Evolutionary conservation across 768 basidiomycete genomes (phyloP).

Genomic region (Russula emetica): DNA sequence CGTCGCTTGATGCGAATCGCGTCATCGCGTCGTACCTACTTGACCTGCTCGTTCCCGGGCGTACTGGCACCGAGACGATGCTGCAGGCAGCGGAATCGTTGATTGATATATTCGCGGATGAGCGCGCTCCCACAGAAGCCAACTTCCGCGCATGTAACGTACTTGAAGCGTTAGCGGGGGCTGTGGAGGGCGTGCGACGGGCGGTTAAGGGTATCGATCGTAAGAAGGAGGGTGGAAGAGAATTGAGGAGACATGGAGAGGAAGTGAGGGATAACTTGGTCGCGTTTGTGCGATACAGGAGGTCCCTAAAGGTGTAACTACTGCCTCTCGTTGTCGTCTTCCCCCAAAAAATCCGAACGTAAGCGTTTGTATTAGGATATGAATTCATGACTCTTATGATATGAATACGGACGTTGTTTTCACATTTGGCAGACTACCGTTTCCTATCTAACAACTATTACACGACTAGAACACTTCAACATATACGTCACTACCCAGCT

Average conservation of each 20-base stretch:
- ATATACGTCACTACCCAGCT: background rate
- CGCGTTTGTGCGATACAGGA: slow-evolving; percentile 72
- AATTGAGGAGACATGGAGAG: slow-evolving; percentile 64
- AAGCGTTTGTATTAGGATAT: background rate
- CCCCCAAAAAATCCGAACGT: background rate
- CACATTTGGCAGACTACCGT: background rate
- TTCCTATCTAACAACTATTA: background rate
- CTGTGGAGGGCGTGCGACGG: slow-evolving; percentile 58
- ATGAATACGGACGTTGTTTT: background rate
- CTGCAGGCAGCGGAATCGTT: slow-evolving; percentile 78
- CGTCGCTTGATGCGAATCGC: slow-evolving; percentile 58
- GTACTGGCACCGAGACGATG: slow-evolving; percentile 58
- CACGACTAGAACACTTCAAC: background rate
- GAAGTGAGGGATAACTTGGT: slow-evolving; percentile 71
- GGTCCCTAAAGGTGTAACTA: slow-evolving; percentile 44
- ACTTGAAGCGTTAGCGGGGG: slow-evolving; percentile 50
- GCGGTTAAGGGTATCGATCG: slow-evolving; percentile 62
- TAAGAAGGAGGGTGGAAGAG: slow-evolving; percentile 60
- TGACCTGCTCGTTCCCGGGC: slow-evolving; percentile 45
- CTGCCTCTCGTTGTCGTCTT: background rate
- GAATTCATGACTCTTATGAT: background rate
- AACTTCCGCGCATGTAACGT: slow-evolving; percentile 68
- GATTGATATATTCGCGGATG: slow-evolving; percentile 93
- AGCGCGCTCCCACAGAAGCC: slow-evolving; percentile 69
- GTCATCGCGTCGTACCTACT: slow-evolving; percentile 65